Evolutionary conservation across 371 early-diverging fungal genomes (phyloP).

Genomic region (Mucor piriformis): DNA sequence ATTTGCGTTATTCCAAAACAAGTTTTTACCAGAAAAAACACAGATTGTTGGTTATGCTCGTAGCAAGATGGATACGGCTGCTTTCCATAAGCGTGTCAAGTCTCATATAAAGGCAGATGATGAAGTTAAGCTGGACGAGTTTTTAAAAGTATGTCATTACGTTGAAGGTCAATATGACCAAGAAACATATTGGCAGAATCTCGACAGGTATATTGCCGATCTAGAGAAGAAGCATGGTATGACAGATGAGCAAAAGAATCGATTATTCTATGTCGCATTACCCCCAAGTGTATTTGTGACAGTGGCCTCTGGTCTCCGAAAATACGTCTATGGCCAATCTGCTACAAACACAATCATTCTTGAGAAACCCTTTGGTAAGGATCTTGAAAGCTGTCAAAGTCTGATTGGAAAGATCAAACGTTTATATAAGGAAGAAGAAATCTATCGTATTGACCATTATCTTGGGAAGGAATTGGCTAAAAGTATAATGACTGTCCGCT

Average conservation of each 20-base stretch:
- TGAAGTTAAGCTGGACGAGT: constrained; percentile 63
- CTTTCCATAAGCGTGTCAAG: constrained; percentile 79
- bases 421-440: constrained; percentile 87
- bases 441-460: constrained; percentile 97
- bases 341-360: constrained; percentile 80
- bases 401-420: constrained; percentile 69
- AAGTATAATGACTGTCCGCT: constrained; percentile 90
- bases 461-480: constrained; percentile 99
- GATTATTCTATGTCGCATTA: constrained; percentile 97
- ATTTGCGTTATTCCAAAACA: constrained; percentile 80
- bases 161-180: constrained; percentile 90
- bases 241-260: constrained; percentile 45
- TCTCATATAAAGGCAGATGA: constrained; percentile 66
- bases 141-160: constrained; percentile 81
- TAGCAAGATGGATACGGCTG: constrained; percentile 47
- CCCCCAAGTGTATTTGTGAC: constrained; percentile 95
- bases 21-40: constrained; percentile 74
- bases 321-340: constrained; percentile 57
- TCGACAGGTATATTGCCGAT: constrained; percentile 63
- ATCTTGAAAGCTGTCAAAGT: constrained; percentile 78
- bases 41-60: constrained; percentile 97
- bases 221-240: constrained; percentile 51
- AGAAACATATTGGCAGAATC: constrained; percentile 66
- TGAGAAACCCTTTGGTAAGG: constrained; percentile 99
- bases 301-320: constrained; percentile 77